Conservation (phyloP, 1,284 basidiomycete genomes). For the Exobasidium cylindrosporum region DNA sequence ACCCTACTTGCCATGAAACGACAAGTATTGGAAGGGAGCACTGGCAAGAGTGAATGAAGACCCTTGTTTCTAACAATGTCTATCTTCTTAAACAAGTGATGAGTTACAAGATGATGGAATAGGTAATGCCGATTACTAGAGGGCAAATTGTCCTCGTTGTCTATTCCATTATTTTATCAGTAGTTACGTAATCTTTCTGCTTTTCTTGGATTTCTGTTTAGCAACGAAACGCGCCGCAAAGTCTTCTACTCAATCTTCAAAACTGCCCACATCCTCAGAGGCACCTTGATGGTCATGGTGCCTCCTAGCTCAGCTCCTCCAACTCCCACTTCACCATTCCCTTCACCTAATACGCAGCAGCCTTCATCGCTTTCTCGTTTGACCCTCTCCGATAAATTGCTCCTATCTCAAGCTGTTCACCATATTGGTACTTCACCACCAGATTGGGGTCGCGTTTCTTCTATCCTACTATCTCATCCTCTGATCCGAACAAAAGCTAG, state of each 20-base stretch:
- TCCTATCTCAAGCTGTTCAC: constrained; percentile 48
- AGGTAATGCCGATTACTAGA: too few relatives aligned
- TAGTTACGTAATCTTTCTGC: too few relatives aligned
- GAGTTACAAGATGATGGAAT: too few relatives aligned
- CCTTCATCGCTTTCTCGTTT: constrained; percentile 17
- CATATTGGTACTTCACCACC: constrained; percentile 42
- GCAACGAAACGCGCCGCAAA: too few relatives aligned
- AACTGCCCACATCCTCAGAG: not conserved
- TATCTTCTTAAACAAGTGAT: too few relatives aligned
- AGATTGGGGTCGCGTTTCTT: constrained; percentile 40
- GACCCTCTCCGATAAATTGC: constrained; percentile 37
- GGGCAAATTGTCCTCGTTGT: too few relatives aligned
- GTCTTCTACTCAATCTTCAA: too few relatives aligned
- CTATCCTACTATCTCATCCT: constrained; percentile 37
- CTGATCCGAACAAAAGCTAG: constrained; percentile 29
- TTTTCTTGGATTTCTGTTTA: too few relatives aligned
- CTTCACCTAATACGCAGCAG: constrained; percentile 3
- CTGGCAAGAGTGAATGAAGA: too few relatives aligned
- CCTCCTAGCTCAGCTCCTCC: constrained; percentile 1
- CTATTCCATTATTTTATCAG: too few relatives aligned
- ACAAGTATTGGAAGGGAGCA: too few relatives aligned
- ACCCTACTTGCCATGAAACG: not conserved
- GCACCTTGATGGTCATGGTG: constrained; percentile 1
- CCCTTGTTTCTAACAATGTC: too few relatives aligned
- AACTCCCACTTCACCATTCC: constrained; percentile 5